Base-by-base conservation (phyloP, 805 yeast genomes). In the Candida ovalis region DNA sequence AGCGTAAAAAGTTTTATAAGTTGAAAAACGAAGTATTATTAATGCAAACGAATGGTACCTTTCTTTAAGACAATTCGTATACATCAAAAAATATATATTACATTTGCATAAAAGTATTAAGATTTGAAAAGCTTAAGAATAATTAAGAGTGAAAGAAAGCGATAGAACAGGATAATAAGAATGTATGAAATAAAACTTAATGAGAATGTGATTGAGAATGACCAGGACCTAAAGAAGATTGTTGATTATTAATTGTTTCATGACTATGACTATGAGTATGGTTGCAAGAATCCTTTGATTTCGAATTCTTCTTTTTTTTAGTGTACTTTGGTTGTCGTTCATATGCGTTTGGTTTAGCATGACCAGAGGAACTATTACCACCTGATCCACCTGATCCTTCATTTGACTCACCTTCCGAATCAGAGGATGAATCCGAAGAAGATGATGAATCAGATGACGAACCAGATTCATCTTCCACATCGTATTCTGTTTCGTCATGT, bases 291-390 rank as follows among this genome's bases (percentile, higher is more conserved):
- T 30, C 36, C 21, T 21, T 9, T 24, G 43, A 24, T 35, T 18
- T 4, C 15, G 40, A 3, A n/a, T 46, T 44, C 28, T 52, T 46
- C 49, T 61, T 64, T 39, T 60, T 60, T 37, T 46, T 69, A 15
- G 19, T 39, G 58, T 82, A 83, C 56, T 73, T 78, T 1, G 97
- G 97, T 64, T 89, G 96, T 33, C 80, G 69, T 63, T 91, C 98
- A 60, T 92, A 92, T 0, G 97, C 96, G 67, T 92, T 19, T 87
- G 96, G 52, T 74, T 71, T 40, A 72, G 68, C 9, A 60, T 42
- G 43, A 32, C 36, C 43, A 12, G 42, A 37, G 17, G 32, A 50
- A 25, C 30, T 45, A 23, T 43, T 58, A 10, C 21, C 51, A 12
- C 47, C 61, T n/a, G n/a, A n/a, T n/a, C n/a, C n/a, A n/a, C n/a